Evolutionary conservation across 441 rosid species (phyloP).

Genomic region (Codiaeum variegatum): DNA sequence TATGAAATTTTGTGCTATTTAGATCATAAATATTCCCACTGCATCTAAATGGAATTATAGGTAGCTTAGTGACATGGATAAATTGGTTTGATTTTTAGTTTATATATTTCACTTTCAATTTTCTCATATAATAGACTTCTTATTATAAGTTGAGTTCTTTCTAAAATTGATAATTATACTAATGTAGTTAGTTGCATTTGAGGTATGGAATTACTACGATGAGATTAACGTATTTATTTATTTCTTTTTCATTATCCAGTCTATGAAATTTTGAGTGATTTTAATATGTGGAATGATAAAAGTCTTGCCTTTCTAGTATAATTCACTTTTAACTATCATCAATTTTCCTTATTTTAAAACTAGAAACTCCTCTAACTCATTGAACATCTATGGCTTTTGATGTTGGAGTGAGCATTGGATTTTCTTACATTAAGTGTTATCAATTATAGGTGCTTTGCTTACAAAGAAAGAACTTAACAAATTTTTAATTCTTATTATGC

Average conservation of each 20-base stretch:
- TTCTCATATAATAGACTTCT: slow-evolving; percentile 56
- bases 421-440: slow-evolving; percentile 74
- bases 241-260: too few species aligned
- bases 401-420: slow-evolving; percentile 87
- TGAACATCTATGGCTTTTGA: slow-evolving; percentile 89
- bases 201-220: too few species aligned
- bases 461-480: too few species aligned
- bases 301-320: background rate
- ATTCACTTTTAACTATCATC: background rate
- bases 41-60: slow-evolving; percentile 57
- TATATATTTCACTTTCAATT: slow-evolving; percentile 57
- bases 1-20: background rate
- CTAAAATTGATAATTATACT: background rate
- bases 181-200: too few species aligned
- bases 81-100: slow-evolving; percentile 63
- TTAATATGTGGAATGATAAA: background rate
- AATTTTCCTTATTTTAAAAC: background rate
- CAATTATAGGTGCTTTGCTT: too few species aligned
- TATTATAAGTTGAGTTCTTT: slow-evolving; percentile 28
- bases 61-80: slow-evolving; percentile 52
- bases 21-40: slow-evolving; percentile 53
- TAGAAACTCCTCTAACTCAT: slow-evolving; percentile 78
- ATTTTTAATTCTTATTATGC: too few species aligned
- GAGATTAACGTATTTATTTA: too few species aligned
- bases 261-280: too few species aligned